phyloP scores from a whole-genome alignment of 441 rosid species.

The Croton laevigatus region DNA sequence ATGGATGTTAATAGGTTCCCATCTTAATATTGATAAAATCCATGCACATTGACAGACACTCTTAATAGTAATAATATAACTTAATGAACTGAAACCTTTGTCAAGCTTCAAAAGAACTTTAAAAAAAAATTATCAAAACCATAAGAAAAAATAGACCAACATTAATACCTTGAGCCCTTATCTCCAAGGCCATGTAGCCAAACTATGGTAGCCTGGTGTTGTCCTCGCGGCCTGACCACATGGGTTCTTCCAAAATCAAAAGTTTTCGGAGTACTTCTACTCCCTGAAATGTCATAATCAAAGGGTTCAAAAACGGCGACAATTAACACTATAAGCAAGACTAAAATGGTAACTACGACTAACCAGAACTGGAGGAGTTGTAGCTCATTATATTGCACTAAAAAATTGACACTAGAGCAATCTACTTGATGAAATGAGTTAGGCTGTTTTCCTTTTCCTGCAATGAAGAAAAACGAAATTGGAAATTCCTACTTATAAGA shows the following conservation, averaged over 20 bases:
- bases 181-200: constrained; percentile 84
- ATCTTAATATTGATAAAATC: constrained; percentile 2
- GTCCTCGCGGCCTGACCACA: constrained; percentile 78
- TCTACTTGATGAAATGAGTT: constrained; percentile 19
- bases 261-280: constrained; percentile 40
- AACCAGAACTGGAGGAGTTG: constrained; percentile 41
- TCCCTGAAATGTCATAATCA: constrained; percentile 40
- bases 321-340: constrained; percentile 6
- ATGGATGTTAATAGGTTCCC: background rate
- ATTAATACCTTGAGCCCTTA: constrained; percentile 65
- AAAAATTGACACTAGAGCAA: constrained; percentile 3
- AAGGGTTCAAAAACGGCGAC: constrained; percentile 12
- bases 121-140: background rate
- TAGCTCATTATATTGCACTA: constrained; percentile 27
- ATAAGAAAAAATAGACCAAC: constrained; percentile 11
- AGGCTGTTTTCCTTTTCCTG: constrained; percentile 34
- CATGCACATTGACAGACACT: background rate
- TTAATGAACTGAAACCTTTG: background rate
- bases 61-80: background rate
- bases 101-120: background rate
- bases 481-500: constrained; percentile 36
- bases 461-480: constrained; percentile 30
- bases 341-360: constrained; percentile 12
- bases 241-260: constrained; percentile 69
- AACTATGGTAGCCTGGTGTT: constrained; percentile 75